Conservation (phyloP, 1,139 yeast species). For the Geotrichum cucujoidarum region DNA sequence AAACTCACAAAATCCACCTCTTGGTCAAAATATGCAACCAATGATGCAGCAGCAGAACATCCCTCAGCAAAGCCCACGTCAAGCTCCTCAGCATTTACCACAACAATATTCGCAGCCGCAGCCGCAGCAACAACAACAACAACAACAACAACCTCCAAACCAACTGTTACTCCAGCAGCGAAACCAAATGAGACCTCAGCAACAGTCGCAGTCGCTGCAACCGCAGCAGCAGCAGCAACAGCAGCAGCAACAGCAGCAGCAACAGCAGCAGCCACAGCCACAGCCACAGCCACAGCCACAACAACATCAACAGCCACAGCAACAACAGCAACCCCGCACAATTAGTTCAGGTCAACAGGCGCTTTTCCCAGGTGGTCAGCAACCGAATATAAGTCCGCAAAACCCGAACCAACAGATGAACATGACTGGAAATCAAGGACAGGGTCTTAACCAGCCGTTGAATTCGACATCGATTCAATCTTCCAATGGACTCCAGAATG, state of each 20-base stretch:
- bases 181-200: background rate
- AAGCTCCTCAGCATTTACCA: conserved; percentile 2
- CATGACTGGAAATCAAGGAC: no score
- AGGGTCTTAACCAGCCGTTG: no score
- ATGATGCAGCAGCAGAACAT: no score
- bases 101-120: conserved; percentile 4
- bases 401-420: no score
- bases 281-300: conserved; percentile 7
- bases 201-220: conserved; percentile 1
- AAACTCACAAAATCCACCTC: conserved; percentile 2
- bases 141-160: conserved; percentile 7
- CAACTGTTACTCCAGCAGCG: no score
- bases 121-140: conserved; percentile 7
- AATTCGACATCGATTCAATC: no score
- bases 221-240: conserved; percentile 8
- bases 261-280: background rate
- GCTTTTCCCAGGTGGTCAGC: no score
- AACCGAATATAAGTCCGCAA: no score
- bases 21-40: background rate
- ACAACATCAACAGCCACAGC: background rate
- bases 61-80: conserved; percentile 1
- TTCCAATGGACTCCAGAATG: no score
- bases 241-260: conserved; percentile 3
- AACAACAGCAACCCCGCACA: conserved; percentile 14
- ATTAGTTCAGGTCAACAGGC: no score